These are phyloP conservation scores for Lactarius pseudohatsudake DNA, from an alignment of 768 basidiomycete species.

Conservation along the genomic window DNA sequence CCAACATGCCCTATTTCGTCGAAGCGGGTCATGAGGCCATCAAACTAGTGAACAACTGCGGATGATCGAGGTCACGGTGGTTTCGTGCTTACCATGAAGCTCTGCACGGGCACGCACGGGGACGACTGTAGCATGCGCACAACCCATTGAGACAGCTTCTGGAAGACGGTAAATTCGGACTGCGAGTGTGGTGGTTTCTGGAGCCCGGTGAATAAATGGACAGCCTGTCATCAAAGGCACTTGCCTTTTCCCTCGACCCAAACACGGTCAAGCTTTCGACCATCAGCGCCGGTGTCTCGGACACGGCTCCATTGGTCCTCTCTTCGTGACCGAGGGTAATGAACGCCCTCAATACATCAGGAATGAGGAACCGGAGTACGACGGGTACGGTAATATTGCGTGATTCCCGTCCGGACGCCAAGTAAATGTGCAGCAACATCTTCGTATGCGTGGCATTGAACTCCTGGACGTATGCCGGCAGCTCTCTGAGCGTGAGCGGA, in stretches of 20 bases:
- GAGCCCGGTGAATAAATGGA: conserved; percentile 1
- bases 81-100: conserved; percentile 45
- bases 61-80: not conserved
- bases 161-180: conserved; percentile 65
- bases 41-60: not conserved
- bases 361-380: conserved; percentile 58
- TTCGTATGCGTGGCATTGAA: conserved; percentile 49
- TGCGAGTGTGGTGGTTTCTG: conserved; percentile 70
- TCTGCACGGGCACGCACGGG: conserved; percentile 53
- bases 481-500: conserved; percentile 45
- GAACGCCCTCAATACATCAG: conserved; percentile 67
- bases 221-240: conserved; percentile 1
- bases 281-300: conserved; percentile 36
- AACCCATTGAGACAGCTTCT: conserved; percentile 65
- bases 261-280: conserved; percentile 69
- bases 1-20: conserved; percentile 46
- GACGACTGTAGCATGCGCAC: conserved; percentile 56
- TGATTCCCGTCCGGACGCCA: conserved; percentile 34
- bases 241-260: conserved; percentile 70
- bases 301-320: conserved; percentile 30
- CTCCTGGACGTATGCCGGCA: conserved; percentile 55
- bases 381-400: conserved; percentile 35
- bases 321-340: conserved; percentile 42
- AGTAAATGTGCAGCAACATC: conserved; percentile 53
- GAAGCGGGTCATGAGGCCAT: conserved; percentile 13